phyloP scores from a whole-genome alignment of 2,329 filamentous ascomycete genomes.

The Dactylellina haptotyla region DNA sequence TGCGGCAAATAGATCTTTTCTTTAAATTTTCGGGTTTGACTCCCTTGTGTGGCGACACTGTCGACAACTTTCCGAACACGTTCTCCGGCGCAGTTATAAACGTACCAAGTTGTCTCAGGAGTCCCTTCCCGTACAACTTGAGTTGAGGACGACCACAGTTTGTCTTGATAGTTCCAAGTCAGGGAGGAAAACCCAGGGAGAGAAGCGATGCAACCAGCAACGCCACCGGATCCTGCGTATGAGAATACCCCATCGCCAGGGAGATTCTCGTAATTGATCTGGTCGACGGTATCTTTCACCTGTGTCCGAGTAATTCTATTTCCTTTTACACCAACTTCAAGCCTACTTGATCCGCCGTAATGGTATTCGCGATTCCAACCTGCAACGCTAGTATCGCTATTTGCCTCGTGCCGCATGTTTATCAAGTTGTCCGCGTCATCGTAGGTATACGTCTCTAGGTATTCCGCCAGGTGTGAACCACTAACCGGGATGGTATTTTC shows the following conservation, averaged over 20 bases:
- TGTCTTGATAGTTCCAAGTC: slow-evolving; percentile 39
- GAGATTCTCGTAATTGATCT: background rate
- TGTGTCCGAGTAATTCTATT: slow-evolving; percentile 6
- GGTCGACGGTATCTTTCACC: background rate
- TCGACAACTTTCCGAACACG: slow-evolving; percentile 58
- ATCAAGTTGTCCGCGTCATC: slow-evolving; percentile 29
- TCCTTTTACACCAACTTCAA: background rate
- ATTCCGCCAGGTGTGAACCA: background rate
- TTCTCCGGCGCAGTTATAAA: slow-evolving; percentile 56
- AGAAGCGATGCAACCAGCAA: slow-evolving; percentile 1
- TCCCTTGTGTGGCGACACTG: background rate
- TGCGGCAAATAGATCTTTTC: slow-evolving; percentile 19
- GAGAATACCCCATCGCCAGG: no score
- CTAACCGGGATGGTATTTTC: background rate
- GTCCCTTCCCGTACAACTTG: slow-evolving; percentile 11
- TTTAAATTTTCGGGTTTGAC: slow-evolving; percentile 8
- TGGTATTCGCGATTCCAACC: slow-evolving; percentile 33
- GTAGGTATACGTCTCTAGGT: slow-evolving; percentile 37
- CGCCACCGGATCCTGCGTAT: no score
- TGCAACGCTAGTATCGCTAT: background rate
- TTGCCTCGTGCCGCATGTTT: slow-evolving; percentile 6
- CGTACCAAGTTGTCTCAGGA: slow-evolving; percentile 57
- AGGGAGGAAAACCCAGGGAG: slow-evolving; percentile 7
- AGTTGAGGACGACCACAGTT: slow-evolving; percentile 17
- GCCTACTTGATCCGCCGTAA: slow-evolving; percentile 5